A percentile compares a stretch with the other conserved stretches of the same genome.
These are phyloP conservation scores for Endocalyx cinctus DNA, from an alignment of 2,329 filamentous ascomycete genomes.

Conservation along the genomic window DNA sequence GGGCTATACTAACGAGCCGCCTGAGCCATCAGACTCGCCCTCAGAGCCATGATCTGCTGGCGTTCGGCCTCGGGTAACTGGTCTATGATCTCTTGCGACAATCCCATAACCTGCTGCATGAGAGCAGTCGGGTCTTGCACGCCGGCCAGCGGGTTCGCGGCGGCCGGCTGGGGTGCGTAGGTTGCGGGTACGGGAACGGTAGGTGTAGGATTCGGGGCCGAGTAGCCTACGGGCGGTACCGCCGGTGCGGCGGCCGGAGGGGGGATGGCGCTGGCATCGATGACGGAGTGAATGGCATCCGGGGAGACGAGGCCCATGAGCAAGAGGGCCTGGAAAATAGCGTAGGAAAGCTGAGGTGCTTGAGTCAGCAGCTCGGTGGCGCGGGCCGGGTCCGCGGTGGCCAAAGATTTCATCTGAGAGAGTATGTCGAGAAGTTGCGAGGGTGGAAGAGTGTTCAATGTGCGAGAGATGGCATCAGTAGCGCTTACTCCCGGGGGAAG, in stretches of 20 bases:
- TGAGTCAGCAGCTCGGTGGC: slow-evolving; percentile 82
- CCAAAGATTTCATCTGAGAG: slow-evolving; percentile 87
- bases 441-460: slow-evolving; percentile 79
- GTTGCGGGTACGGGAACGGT: slow-evolving; percentile 36
- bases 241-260: slow-evolving; percentile 32
- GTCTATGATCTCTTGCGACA: slow-evolving; percentile 78
- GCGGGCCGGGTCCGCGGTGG: slow-evolving; percentile 73
- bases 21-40: slow-evolving; percentile 55
- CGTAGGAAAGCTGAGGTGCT: slow-evolving; percentile 89
- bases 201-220: slow-evolving; percentile 44
- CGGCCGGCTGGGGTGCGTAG: slow-evolving; percentile 41
- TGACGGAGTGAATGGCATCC: slow-evolving; percentile 72
- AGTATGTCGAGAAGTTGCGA: slow-evolving; percentile 90
- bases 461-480: slow-evolving; percentile 87
- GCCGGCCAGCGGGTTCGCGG: slow-evolving; percentile 29
- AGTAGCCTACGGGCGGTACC: slow-evolving; percentile 29
- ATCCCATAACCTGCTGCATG: slow-evolving; percentile 74
- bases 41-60: slow-evolving; percentile 73
- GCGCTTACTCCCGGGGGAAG: slow-evolving; percentile 78
- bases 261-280: slow-evolving; percentile 53
- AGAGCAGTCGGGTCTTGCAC: slow-evolving; percentile 64
- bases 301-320: slow-evolving; percentile 91
- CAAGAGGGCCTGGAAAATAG: slow-evolving; percentile 89
- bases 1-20: too few species aligned
- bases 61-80: slow-evolving; percentile 70